Base-by-base conservation (phyloP, 2,329 filamentous ascomycete species). In the Sclerotinia spermophila region DNA sequence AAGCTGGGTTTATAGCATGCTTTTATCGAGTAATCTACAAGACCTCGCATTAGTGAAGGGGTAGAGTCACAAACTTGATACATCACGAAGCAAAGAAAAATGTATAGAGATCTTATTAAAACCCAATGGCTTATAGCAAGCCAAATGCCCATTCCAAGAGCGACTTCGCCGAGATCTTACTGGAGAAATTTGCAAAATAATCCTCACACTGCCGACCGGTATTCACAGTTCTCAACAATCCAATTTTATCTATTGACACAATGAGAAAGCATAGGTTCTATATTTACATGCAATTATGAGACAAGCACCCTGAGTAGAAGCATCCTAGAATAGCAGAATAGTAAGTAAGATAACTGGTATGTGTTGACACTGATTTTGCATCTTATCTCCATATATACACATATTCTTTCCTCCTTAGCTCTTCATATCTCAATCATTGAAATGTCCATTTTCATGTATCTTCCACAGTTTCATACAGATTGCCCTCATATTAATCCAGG, bases 401-500 rank as follows among this genome's bases (percentile, higher is more conserved):
- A 53, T 35, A 27, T 24, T 65, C 24, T 11, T 4, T 13, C 7
- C 24, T 33, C 44, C n/a, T 35, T n/a, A 48, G 3, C 38, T 21
- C 30, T n/a, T 27, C 17, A 33, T 5, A 59, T 59, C 21, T 35
- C 33, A 8, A n/a, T n/a, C 7, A n/a, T 3, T 1, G 24, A 40
- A 59, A 15, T 40, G 13, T 3, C 40, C 19, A 62, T 24, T 11
- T 30, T 2, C 5, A n/a, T 17, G 17, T 33, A 61, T 61, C 40
- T n/a, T 64, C 24, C 15, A 15, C 7, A n/a, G 6, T 40, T 6
- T 24, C 24, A 40, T 59, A n/a, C 11, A 0, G 10, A 38, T 59
- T n/a, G 21, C 13, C 0, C 21, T 71, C 38, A 53, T 27, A 69
- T 51, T 13, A 72, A 51, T 65, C 89, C 89, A 73, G 92, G 92